Conservation (phyloP, 805 yeast genomes). For the Hanseniaspora valbyensis region DNA sequence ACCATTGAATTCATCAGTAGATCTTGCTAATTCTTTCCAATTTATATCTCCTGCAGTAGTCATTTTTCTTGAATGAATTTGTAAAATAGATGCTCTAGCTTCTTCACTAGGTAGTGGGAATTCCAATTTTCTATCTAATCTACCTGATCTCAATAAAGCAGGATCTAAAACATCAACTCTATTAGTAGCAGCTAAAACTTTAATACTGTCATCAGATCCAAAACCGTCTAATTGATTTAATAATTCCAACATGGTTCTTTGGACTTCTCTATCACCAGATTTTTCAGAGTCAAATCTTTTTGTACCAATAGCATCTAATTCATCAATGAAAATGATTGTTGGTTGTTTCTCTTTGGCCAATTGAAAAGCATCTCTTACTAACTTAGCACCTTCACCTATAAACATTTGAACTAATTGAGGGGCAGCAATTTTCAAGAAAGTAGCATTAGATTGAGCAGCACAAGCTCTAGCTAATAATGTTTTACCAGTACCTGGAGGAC, state of each 20-base stretch:
- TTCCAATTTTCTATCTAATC: slow-evolving; percentile 95
- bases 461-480: slow-evolving; percentile 95
- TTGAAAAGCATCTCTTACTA: slow-evolving; percentile 94
- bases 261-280: slow-evolving; percentile 97
- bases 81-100: slow-evolving; percentile 90
- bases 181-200: slow-evolving; percentile 95
- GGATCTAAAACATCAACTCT: slow-evolving; percentile 97
- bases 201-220: slow-evolving; percentile 92
- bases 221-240: slow-evolving; percentile 96
- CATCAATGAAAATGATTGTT: slow-evolving; percentile 93
- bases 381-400: slow-evolving; percentile 96
- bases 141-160: slow-evolving; percentile 93
- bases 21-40: slow-evolving; percentile 96
- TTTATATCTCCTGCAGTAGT: slow-evolving; percentile 83
- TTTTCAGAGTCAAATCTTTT: slow-evolving; percentile 95
- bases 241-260: slow-evolving; percentile 97
- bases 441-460: slow-evolving; percentile 97
- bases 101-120: slow-evolving; percentile 97
- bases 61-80: slow-evolving; percentile 95
- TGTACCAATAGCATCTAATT: slow-evolving; percentile 96
- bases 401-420: slow-evolving; percentile 98
- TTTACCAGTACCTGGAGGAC: slow-evolving; percentile 99
- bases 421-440: slow-evolving; percentile 90
- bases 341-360: slow-evolving; percentile 98
- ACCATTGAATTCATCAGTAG: slow-evolving; percentile 97